Percentiles rank a stretch among this genome's conserved stretches.
Evolutionary conservation across 2,329 filamentous ascomycete species (phyloP).

Genomic region (Microdochium trichocladiopsis): DNA sequence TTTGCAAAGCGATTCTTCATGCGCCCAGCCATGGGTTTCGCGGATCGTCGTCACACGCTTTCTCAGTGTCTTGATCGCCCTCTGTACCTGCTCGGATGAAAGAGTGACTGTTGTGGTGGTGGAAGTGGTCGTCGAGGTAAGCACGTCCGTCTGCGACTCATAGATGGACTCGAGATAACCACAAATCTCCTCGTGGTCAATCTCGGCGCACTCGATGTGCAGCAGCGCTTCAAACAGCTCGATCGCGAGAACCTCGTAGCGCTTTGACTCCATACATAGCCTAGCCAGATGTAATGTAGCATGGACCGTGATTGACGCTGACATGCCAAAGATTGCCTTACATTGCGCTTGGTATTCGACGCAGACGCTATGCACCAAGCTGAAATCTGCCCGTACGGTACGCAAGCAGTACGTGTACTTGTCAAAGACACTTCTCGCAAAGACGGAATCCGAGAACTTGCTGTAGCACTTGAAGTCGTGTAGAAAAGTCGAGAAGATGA

Average conservation of each 20-base stretch:
- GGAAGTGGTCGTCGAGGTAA: constrained; percentile 8
- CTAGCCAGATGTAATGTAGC: constrained; percentile 24
- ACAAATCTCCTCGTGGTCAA: constrained; percentile 24
- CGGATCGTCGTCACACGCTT: constrained; percentile 21
- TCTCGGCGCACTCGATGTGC: constrained; percentile 19
- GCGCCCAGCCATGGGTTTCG: constrained; percentile 26
- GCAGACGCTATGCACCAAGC: constrained; percentile 22
- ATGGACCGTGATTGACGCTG: constrained; percentile 25
- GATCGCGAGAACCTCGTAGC: constrained; percentile 24
- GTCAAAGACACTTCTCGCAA: constrained; percentile 22
- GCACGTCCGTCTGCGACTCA: constrained; percentile 23
- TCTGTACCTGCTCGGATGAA: constrained; percentile 18
- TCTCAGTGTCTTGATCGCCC: constrained; percentile 18
- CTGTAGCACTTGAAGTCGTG: constrained; percentile 20
- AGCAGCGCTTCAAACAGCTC: constrained; percentile 26
- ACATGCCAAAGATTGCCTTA: constrained; percentile 23
- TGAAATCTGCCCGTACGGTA: constrained; percentile 19
- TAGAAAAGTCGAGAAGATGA: constrained; percentile 28
- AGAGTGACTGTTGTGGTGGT: constrained; percentile 12
- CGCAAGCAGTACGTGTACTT: constrained; percentile 27
- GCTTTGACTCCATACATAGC: constrained; percentile 27
- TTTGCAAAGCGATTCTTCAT: constrained; percentile 26
- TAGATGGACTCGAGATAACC: constrained; percentile 25
- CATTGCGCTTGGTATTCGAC: constrained; percentile 23
- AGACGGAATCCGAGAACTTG: constrained; percentile 23